Base-by-base conservation (phyloP, 73 alveolate species). In the Paramecium biaurelia region DNA sequence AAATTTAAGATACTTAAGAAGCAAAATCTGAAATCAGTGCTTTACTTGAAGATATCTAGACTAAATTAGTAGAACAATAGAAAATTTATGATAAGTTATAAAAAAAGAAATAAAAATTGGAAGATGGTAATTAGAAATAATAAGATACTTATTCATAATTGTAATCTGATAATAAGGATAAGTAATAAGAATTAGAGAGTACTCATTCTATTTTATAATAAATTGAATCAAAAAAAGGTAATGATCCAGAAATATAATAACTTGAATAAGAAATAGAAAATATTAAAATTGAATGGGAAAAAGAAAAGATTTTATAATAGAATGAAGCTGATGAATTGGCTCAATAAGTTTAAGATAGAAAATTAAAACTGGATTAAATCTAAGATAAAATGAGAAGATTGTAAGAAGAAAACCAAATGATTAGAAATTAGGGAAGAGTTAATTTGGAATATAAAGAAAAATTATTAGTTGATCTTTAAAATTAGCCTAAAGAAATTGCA, bases 371-470 rank as follows among this genome's bases (percentile, higher is more conserved):
- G 4, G 90, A 79, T 2, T 47, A 79, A 35, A 42, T 79, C 8
- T 11, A 79, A 47, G 90, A 79, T 79, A 79, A 79, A 47, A 23
- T 79, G 42, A 79, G 72, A 37, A 79, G 90, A 79, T 79, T 79
- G 47, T 79, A 79, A 79, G 90, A 79, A 14, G 90, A 79, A 8
- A 79, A 79, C n/a, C 23, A 79, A 42, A 79, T 79, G 90, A 79
- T 79, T 12, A 79, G 90, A 45, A 79, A 79, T 18, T 8, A 79
- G 15, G 90, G 90, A 24, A 79, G 45, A 47, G 56, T 79, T 5
- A 79, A 79, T 41, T 79, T 79, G 14, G 90, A 79, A 38, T 30
- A 42, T n/a, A 79, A 79, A 24, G 90, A 79, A 12, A 24, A 79
- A 42, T 79, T 79, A 47, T 30, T 79, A 24, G 34, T 45, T 18